phyloP scores from a whole-genome alignment of 805 yeast species.

The Starmerella tilneyi region DNA sequence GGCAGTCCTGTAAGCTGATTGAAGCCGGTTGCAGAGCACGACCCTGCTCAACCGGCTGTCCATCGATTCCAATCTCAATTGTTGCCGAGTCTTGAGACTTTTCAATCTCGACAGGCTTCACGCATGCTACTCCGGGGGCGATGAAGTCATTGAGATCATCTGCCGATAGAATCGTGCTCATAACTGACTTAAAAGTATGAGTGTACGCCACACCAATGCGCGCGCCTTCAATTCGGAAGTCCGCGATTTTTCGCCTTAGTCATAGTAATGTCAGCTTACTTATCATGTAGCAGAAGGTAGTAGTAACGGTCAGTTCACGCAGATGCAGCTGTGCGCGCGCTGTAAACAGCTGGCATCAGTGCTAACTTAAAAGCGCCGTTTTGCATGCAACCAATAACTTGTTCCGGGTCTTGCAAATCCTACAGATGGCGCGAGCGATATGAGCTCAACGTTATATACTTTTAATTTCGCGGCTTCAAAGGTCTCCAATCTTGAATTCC shows the following conservation, averaged over 20 bases:
- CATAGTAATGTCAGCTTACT: not conserved
- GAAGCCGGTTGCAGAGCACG: conserved; percentile 55
- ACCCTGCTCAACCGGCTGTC: conserved; percentile 59
- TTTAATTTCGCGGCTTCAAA: conserved; percentile 13
- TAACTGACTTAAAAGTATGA: not conserved
- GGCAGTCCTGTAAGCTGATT: conserved; percentile 80
- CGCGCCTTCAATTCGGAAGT: not conserved
- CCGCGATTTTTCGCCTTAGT: conserved; percentile 3
- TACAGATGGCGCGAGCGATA: too few species aligned
- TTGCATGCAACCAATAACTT: too few species aligned
- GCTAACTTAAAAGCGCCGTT: too few species aligned
- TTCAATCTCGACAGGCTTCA: conserved; percentile 61
- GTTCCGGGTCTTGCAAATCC: too few species aligned
- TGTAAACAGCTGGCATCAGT: too few species aligned
- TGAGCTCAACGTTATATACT: not conserved
- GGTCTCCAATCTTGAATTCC: conserved; percentile 27
- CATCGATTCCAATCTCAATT: conserved; percentile 49
- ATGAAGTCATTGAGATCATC: conserved; percentile 94
- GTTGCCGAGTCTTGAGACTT: conserved; percentile 35
- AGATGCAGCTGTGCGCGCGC: too few species aligned
- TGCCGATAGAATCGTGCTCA: conserved; percentile 33
- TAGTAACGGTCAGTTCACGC: too few species aligned
- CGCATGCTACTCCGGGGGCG: conserved; percentile 87
- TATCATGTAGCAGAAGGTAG: too few species aligned
- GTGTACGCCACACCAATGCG: conserved; percentile 3